These are phyloP conservation scores for Hippophae rhamnoides DNA, from an alignment of 306 rosid species.

Conservation along the genomic window DNA sequence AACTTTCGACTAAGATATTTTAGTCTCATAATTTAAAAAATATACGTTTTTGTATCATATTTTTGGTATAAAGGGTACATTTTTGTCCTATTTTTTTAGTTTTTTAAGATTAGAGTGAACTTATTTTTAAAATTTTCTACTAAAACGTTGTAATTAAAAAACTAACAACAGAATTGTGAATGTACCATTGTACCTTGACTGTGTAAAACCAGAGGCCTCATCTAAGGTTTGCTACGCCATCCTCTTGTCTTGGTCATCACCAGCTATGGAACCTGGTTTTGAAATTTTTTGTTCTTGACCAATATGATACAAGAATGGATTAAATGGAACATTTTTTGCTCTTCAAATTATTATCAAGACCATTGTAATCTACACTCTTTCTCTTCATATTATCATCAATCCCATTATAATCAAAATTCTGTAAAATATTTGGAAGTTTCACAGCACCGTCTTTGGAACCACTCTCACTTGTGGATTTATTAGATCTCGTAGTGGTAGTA, in stretches of 20 bases:
- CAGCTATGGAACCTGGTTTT: slow-evolving; percentile 20
- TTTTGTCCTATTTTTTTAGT: too few relatives aligned
- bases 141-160: too few relatives aligned
- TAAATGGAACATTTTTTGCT: slow-evolving; percentile 23
- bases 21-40: too few relatives aligned
- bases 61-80: too few relatives aligned
- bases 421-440: slow-evolving; percentile 35
- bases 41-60: accelerated
- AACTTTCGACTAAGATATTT: too few relatives aligned
- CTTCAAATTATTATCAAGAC: slow-evolving; percentile 33
- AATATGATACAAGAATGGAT: slow-evolving; percentile 24
- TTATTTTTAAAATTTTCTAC: too few relatives aligned
- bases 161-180: too few relatives aligned
- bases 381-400: slow-evolving; percentile 36
- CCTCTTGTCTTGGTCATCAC: neutral
- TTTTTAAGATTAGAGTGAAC: too few relatives aligned
- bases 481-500: slow-evolving; percentile 15
- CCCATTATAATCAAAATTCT: slow-evolving; percentile 48
- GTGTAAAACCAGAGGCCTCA: too few relatives aligned
- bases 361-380: slow-evolving; percentile 33
- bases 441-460: slow-evolving; percentile 22
- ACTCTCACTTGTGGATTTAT: slow-evolving; percentile 34
- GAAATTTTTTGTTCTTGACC: slow-evolving; percentile 24
- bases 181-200: too few relatives aligned
- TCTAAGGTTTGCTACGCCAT: too few relatives aligned